These are phyloP conservation scores for Linnemannia elongata DNA, from an alignment of 192 early-diverging fungal species.

Conservation along the genomic window DNA sequence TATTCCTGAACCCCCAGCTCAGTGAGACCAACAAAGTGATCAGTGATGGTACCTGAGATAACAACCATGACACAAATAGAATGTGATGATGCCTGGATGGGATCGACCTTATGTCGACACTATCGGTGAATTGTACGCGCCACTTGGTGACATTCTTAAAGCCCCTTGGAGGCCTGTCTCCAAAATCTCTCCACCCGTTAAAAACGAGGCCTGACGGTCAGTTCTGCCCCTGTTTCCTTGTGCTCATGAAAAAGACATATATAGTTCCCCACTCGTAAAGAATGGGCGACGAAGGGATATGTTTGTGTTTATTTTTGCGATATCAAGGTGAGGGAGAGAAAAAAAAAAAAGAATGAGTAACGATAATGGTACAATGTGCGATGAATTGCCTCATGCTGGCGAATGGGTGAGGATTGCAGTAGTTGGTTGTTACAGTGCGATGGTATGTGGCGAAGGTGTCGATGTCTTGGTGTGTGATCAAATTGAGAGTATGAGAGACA, in stretches of 20 bases:
- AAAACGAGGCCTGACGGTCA: neutral
- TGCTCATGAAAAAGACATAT: neutral
- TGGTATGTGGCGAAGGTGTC: neutral
- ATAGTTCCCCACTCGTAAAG: neutral
- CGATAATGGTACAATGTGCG: neutral
- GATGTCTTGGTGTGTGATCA: too few relatives aligned
- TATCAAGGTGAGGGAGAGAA: neutral
- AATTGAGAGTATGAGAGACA: neutral
- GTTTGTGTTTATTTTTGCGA: neutral
- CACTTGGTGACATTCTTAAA: too few relatives aligned
- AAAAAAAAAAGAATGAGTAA: neutral
- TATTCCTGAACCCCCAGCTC: too few relatives aligned
- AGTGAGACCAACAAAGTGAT: too few relatives aligned
- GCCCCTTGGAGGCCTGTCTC: too few relatives aligned
- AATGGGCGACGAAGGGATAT: neutral
- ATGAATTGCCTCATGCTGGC: constrained; percentile 7
- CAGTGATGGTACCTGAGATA: too few relatives aligned
- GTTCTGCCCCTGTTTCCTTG: neutral
- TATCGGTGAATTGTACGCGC: too few relatives aligned
- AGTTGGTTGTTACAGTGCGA: neutral
- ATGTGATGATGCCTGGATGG: too few relatives aligned
- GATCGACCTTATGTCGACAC: too few relatives aligned
- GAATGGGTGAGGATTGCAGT: neutral
- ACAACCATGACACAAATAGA: too few relatives aligned
- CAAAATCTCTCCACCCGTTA: too few relatives aligned